Percentiles rank a stretch among this genome's conserved stretches.
Evolutionary conservation across 495 filamentous ascomycete species (phyloP).

Genomic region (Xylaria longipes): DNA sequence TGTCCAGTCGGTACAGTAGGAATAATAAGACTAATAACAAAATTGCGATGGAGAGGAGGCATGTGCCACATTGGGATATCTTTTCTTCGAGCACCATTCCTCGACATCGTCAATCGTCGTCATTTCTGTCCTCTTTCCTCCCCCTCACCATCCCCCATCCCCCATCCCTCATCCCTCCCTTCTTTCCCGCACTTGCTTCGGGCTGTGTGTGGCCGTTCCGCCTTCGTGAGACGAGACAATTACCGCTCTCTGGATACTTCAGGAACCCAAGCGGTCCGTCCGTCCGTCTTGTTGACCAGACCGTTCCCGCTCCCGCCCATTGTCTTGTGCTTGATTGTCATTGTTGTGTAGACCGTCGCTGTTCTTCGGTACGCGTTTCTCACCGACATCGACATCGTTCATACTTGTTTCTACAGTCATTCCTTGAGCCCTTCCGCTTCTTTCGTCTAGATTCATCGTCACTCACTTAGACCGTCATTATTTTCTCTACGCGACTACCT

Average conservation of each 20-base stretch:
- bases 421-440: constrained; percentile 30
- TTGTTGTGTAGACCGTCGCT: constrained; percentile 11
- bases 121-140: constrained; percentile 23
- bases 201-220: constrained; percentile 16
- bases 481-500: constrained; percentile 8
- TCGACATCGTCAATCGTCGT: constrained; percentile 39
- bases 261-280: constrained; percentile 5
- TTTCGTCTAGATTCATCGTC: constrained; percentile 16
- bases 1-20: not conserved
- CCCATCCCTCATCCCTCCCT: constrained; percentile 26
- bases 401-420: constrained; percentile 27
- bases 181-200: constrained; percentile 14
- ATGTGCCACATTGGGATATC: constrained; percentile 1
- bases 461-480: constrained; percentile 23
- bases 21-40: not conserved
- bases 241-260: not conserved
- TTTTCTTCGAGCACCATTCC: constrained; percentile 20
- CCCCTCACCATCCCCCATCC: constrained; percentile 27
- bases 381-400: constrained; percentile 11
- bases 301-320: constrained; percentile 15
- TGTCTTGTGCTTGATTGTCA: constrained; percentile 8
- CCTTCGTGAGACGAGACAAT: constrained; percentile 24
- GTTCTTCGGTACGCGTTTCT: constrained; percentile 8
- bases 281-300: constrained; percentile 13
- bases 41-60: constrained; percentile 19